These are phyloP conservation scores for Zymoseptoria crescenta DNA, from an alignment of 2,329 filamentous ascomycete genomes.

Conservation along the genomic window DNA sequence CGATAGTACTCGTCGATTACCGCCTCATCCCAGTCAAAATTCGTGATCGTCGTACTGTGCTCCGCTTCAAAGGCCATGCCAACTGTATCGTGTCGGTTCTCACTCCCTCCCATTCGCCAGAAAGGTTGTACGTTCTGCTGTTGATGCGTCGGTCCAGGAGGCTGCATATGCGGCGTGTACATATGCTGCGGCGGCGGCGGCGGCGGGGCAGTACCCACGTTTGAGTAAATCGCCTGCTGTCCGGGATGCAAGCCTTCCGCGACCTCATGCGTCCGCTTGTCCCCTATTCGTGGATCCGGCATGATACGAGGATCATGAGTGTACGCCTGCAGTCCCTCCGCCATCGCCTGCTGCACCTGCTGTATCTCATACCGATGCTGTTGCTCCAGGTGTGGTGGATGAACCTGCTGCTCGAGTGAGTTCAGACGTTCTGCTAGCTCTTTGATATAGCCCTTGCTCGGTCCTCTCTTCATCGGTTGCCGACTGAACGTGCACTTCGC, in stretches of 20 bases:
- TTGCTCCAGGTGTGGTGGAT: constrained; percentile 22
- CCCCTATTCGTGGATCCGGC: constrained; percentile 23
- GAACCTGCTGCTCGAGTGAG: constrained; percentile 69
- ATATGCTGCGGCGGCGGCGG: constrained; percentile 9
- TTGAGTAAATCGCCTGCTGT: constrained; percentile 2
- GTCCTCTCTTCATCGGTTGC: constrained; percentile 69
- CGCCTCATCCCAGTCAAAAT: constrained; percentile 41
- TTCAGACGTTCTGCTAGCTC: constrained; percentile 80
- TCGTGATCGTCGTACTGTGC: constrained; percentile 17
- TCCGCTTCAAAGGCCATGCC: constrained; percentile 24
- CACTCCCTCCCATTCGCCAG: constrained; percentile 22
- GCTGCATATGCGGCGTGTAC: constrained; percentile 6
- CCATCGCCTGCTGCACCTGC: constrained; percentile 25
- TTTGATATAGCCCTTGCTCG: constrained; percentile 91
- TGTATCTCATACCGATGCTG: constrained; percentile 26
- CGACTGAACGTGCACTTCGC: constrained; percentile 77
- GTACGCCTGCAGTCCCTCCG: constrained; percentile 15
- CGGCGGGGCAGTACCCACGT: neutral
- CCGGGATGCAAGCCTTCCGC: constrained; percentile 20
- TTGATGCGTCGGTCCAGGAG: constrained; percentile 4
- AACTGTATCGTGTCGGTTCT: constrained; percentile 22
- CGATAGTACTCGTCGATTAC: constrained; percentile 50
- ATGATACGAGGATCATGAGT: constrained; percentile 11
- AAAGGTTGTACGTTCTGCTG: constrained; percentile 23
- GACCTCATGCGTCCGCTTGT: constrained; percentile 26